phyloP scores from a whole-genome alignment of 331 rosid species.

The Stylosanthes scabra region DNA sequence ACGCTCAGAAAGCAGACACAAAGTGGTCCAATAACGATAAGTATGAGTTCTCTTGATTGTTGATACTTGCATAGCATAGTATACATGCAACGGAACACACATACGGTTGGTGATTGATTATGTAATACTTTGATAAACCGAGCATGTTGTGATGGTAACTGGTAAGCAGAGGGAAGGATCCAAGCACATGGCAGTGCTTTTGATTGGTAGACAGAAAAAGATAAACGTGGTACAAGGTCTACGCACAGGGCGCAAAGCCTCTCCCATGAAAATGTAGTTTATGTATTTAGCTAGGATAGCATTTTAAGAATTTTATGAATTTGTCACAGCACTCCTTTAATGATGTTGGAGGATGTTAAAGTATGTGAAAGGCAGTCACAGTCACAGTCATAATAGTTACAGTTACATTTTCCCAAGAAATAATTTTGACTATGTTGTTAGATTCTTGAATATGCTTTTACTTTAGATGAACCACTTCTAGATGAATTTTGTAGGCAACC shows the following conservation, averaged over 20 bases:
- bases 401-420: conserved; percentile 36
- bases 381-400: conserved; percentile 12
- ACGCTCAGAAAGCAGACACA: conserved; percentile 31
- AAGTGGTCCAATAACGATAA: conserved; percentile 44
- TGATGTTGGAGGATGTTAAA: conserved; percentile 5
- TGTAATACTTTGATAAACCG: not conserved
- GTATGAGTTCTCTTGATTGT: conserved; percentile 33
- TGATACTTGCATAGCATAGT: conserved; percentile 11
- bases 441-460: conserved; percentile 16
- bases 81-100: not conserved
- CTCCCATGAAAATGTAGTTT: not conserved
- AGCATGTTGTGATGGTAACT: not conserved
- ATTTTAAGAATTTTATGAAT: conserved; percentile 12
- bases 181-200: not conserved
- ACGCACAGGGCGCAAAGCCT: not conserved
- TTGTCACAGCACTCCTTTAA: conserved; percentile 9
- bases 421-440: not conserved
- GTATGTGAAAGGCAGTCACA: conserved; percentile 15
- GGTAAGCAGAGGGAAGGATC: not conserved
- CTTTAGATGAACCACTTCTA: not conserved
- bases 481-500: not conserved
- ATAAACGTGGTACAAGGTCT: not conserved
- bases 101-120: not conserved
- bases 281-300: not conserved
- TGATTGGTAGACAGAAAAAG: conserved; percentile 19